Evolutionary conservation across 2,329 filamentous ascomycete species (phyloP).

Genomic region (Xylaria sp.): DNA sequence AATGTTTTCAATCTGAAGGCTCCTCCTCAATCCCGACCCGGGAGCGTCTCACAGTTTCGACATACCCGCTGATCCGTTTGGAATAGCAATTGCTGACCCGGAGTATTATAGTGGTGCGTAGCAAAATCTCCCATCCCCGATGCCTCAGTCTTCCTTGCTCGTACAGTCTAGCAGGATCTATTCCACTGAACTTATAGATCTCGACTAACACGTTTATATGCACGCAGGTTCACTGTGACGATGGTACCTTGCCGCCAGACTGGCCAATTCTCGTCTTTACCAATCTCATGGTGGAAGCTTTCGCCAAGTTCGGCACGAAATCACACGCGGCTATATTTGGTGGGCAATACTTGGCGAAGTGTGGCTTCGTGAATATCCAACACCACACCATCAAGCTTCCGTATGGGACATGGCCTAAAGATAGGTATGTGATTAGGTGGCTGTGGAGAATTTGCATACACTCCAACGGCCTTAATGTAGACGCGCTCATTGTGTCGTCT

Average conservation of each 20-base stretch:
- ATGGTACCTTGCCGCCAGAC: constrained; percentile 49
- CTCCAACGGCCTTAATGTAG: neutral
- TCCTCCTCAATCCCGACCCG: neutral
- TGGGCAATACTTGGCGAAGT: constrained; percentile 48
- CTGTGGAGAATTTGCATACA: neutral
- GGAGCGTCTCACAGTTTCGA: neutral
- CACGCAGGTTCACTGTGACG: constrained; percentile 53
- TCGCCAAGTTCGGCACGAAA: constrained; percentile 52
- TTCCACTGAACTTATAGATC: too few species aligned
- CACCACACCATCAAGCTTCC: constrained; percentile 41
- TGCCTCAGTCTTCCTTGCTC: too few species aligned
- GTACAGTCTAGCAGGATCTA: too few species aligned
- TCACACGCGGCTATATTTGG: constrained; percentile 54
- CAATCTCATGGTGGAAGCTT: constrained; percentile 50
- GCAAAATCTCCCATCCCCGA: too few species aligned
- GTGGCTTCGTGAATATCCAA: constrained; percentile 44
- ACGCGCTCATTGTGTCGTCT: neutral
- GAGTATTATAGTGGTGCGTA: constrained; percentile 34
- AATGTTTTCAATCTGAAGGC: neutral
- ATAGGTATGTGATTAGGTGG: constrained; percentile 36
- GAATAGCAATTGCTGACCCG: neutral
- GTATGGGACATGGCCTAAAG: constrained; percentile 45
- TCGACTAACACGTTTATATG: too few species aligned
- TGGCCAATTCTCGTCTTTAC: constrained; percentile 50
- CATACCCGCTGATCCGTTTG: neutral